Conservation (phyloP, 306 rosid genomes). For the Prunus armeniaca region DNA sequence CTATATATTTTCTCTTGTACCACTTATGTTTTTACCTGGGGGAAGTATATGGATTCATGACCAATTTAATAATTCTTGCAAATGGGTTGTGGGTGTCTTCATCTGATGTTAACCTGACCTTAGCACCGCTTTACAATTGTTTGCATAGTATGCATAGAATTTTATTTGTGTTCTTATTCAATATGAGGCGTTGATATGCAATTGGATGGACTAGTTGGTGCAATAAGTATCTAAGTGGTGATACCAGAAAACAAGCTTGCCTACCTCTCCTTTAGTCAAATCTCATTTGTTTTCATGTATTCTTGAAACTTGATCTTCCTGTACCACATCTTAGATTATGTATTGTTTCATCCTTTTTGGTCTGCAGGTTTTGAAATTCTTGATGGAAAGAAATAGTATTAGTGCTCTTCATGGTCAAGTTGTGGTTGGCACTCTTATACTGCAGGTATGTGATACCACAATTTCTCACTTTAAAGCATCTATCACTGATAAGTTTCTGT, state of each 20-base stretch:
- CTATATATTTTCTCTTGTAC: conserved; percentile 19
- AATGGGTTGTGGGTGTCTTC: neutral
- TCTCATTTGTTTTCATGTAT: neutral
- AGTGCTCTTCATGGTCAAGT: conserved; percentile 95
- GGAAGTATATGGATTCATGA: neutral
- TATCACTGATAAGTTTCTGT: neutral
- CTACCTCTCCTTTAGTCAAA: neutral
- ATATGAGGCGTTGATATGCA: neutral
- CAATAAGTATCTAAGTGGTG: neutral
- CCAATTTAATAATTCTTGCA: neutral
- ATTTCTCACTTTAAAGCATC: neutral
- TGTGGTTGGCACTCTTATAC: conserved; percentile 82
- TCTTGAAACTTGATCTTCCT: neutral
- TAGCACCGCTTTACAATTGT: neutral
- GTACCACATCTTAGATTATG: neutral
- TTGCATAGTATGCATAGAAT: neutral
- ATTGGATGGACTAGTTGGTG: neutral
- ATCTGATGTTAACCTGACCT: neutral
- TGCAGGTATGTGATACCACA: conserved; percentile 57
- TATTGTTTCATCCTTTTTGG: conserved; percentile 26
- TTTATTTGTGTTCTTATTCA: neutral
- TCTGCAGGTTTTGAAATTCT: conserved; percentile 78
- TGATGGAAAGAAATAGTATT: conserved; percentile 82
- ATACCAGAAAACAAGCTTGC: neutral
- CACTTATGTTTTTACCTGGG: neutral